phyloP scores from a whole-genome alignment of 169 alveolate genomes.

The Cryptosporidium parvum region DNA sequence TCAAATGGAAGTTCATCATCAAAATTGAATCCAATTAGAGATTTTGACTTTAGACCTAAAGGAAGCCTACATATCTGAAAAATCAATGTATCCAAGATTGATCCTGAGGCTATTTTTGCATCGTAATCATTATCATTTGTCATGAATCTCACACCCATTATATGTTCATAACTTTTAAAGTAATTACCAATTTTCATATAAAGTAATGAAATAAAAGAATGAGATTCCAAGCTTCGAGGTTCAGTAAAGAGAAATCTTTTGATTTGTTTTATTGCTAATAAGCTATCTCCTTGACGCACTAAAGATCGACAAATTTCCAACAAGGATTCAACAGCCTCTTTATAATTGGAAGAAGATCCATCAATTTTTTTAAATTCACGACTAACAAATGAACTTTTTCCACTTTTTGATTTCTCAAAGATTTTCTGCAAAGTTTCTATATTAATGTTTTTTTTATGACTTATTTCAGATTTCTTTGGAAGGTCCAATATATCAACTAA shows the following conservation, averaged over 20 bases:
- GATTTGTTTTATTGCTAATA: conserved; percentile 66
- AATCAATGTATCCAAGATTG: conserved; percentile 44
- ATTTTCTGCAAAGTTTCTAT: conserved; percentile 7
- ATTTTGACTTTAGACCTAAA: conserved; percentile 58
- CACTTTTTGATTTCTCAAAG: neutral
- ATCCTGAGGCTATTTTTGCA: conserved; percentile 68
- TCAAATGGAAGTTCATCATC: conserved; percentile 72
- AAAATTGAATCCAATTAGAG: conserved; percentile 43
- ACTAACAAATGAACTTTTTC: neutral
- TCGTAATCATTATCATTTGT: conserved; percentile 62
- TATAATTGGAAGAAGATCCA: neutral
- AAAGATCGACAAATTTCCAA: conserved; percentile 38
- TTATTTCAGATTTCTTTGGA: conserved; percentile 29
- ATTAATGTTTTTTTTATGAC: neutral
- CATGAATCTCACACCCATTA: conserved; percentile 70
- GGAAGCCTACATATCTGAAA: conserved; percentile 53
- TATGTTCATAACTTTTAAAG: conserved; percentile 46
- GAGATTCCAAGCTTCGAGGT: conserved; percentile 68
- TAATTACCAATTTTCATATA: conserved; percentile 64
- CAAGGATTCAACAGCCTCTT: conserved; percentile 39
- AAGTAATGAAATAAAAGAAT: conserved; percentile 37
- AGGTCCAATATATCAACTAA: conserved; percentile 37
- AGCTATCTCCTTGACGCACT: conserved; percentile 50
- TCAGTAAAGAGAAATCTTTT: conserved; percentile 65
- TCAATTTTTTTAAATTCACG: neutral